Percentiles rank a stretch among this genome's conserved stretches.
These are phyloP conservation scores for Mycena maculata DNA, from an alignment of 768 basidiomycete genomes.

Conservation along the genomic window DNA sequence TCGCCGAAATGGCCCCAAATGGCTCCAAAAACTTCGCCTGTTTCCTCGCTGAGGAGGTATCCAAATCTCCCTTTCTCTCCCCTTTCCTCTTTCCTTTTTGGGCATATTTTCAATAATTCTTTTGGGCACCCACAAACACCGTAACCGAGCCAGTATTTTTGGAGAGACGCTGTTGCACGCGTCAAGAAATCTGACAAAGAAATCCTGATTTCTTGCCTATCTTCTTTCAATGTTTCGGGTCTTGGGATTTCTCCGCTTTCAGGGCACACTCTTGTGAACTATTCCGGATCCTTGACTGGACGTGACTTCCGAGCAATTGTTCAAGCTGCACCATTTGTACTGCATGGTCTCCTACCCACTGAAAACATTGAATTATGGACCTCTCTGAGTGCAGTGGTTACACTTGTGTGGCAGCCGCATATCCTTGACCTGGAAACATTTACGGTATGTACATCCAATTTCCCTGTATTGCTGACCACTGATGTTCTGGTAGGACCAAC, in stretches of 20 bases:
- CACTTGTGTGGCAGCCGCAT: slow-evolving; percentile 53
- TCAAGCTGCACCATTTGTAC: slow-evolving; percentile 51
- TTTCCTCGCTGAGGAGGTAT: too few species aligned
- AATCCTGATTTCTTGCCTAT: slow-evolving; percentile 41
- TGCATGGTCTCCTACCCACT: slow-evolving; percentile 50
- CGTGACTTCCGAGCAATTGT: slow-evolving; percentile 47
- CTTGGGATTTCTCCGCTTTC: slow-evolving; percentile 45
- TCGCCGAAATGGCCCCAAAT: too few species aligned
- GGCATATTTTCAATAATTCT: too few species aligned
- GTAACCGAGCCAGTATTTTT: too few species aligned
- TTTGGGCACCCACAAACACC: too few species aligned
- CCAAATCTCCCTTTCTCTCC: too few species aligned
- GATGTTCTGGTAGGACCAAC: slow-evolving; percentile 27
- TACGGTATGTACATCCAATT: slow-evolving; percentile 40
- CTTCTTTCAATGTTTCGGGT: slow-evolving; percentile 45
- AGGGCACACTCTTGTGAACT: slow-evolving; percentile 50
- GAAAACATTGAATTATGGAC: slow-evolving; percentile 47
- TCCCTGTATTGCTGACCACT: slow-evolving; percentile 1
- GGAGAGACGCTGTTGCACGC: slow-evolving; percentile 51
- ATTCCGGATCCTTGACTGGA: slow-evolving; percentile 52
- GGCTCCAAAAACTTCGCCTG: too few species aligned
- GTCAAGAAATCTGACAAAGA: slow-evolving; percentile 41
- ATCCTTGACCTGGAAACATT: slow-evolving; percentile 50
- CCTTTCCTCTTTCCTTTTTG: too few species aligned
- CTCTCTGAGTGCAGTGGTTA: slow-evolving; percentile 45